Evolutionary conservation across 2,329 filamentous ascomycete genomes (phyloP).

Genomic region (Claviceps humidiphila): DNA sequence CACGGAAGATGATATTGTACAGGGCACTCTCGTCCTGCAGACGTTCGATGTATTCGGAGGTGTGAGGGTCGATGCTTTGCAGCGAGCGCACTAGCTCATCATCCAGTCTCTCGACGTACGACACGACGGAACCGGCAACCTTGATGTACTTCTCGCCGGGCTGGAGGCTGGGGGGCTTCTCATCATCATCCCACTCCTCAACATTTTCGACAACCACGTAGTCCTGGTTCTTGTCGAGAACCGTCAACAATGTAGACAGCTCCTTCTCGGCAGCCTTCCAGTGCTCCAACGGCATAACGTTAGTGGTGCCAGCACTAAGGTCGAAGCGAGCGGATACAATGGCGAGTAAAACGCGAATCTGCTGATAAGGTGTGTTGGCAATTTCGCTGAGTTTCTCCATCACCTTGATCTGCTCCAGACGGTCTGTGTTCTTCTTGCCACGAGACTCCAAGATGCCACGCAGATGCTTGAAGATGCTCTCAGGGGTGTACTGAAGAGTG

Average conservation of each 20-base stretch:
- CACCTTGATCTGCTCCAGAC: conserved; percentile 82
- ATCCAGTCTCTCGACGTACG: conserved; percentile 86
- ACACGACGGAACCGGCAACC: conserved; percentile 86
- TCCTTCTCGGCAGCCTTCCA: conserved; percentile 94
- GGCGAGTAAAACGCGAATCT: conserved; percentile 80
- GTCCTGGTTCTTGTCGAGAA: conserved; percentile 66
- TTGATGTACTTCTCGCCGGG: conserved; percentile 71
- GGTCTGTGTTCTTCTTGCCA: conserved; percentile 98
- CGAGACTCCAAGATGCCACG: conserved; percentile 85
- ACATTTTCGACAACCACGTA: conserved; percentile 82
- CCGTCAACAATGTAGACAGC: conserved; percentile 60
- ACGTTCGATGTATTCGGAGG: conserved; percentile 94
- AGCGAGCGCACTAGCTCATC: conserved; percentile 96
- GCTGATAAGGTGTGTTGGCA: conserved; percentile 80
- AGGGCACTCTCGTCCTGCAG: conserved; percentile 79
- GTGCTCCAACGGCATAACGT: conserved; percentile 86
- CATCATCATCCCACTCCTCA: conserved; percentile 98
- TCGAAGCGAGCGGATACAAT: conserved; percentile 92
- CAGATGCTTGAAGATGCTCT: conserved; percentile 96
- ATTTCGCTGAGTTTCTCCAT: conserved; percentile 96
- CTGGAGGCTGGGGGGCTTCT: conserved; percentile 69
- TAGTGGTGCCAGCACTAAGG: conserved; percentile 61
- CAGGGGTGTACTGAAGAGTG: conserved; percentile 81
- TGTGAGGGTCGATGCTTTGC: conserved; percentile 95
- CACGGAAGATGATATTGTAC: conserved; percentile 85